Percentiles rank a stretch among this genome's conserved stretches.
phyloP scores from a whole-genome alignment of 2,329 filamentous ascomycete species.

The Ophidiomyces ophidiicola region DNA sequence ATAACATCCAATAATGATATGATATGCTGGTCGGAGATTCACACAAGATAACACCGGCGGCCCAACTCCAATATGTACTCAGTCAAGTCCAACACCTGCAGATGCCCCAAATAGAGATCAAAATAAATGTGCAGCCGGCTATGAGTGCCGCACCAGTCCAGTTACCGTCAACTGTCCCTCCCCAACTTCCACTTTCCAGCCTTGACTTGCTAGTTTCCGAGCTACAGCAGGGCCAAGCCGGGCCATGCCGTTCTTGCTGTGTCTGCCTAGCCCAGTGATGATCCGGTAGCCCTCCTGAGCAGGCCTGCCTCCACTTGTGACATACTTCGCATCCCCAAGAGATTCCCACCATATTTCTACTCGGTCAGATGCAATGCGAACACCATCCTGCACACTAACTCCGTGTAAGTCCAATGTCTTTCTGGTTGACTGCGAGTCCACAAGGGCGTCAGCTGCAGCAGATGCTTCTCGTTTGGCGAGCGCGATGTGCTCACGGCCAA shows the following conservation, averaged over 20 bases:
- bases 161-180: slow-evolving; percentile 59
- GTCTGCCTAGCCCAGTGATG: slow-evolving; percentile 67
- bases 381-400: slow-evolving; percentile 65
- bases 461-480: slow-evolving; percentile 48
- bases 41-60: too few relatives aligned
- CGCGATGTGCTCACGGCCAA: slow-evolving; percentile 52
- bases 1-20: too few relatives aligned
- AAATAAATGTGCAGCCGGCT: too few relatives aligned
- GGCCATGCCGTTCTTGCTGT: slow-evolving; percentile 64
- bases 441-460: slow-evolving; percentile 57
- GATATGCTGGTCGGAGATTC: too few relatives aligned
- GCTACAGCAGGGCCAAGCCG: slow-evolving; percentile 69
- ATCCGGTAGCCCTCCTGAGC: slow-evolving; percentile 54
- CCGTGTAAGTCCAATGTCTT: slow-evolving; percentile 68
- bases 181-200: slow-evolving; percentile 68
- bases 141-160: slow-evolving; percentile 38
- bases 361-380: slow-evolving; percentile 58
- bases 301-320: slow-evolving; percentile 31
- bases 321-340: slow-evolving; percentile 52
- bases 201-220: slow-evolving; percentile 59
- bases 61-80: too few relatives aligned
- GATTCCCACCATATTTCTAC: slow-evolving; percentile 65
- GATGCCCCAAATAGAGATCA: too few relatives aligned
- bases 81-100: too few relatives aligned
- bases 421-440: slow-evolving; percentile 52